These are phyloP conservation scores for Penicillium lagena DNA, from an alignment of 495 filamentous ascomycete species.

Conservation along the genomic window DNA sequence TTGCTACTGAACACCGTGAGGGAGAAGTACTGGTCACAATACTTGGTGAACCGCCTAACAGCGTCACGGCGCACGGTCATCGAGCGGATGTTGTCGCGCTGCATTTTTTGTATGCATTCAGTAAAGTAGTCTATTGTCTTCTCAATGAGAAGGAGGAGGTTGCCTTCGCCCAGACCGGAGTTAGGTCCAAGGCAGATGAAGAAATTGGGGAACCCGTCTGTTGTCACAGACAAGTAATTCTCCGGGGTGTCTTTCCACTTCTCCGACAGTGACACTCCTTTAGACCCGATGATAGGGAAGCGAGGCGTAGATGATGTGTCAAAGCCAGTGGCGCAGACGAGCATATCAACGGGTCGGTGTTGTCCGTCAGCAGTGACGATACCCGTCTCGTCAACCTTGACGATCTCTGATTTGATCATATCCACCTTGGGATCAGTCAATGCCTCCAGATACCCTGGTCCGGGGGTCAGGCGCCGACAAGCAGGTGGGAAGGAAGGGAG, in stretches of 20 bases:
- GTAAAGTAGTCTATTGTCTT: constrained; percentile 47
- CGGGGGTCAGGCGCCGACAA: constrained; percentile 46
- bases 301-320: constrained; percentile 42
- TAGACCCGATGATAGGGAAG: constrained; percentile 44
- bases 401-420: constrained; percentile 33
- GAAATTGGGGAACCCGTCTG: constrained; percentile 61
- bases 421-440: constrained; percentile 40
- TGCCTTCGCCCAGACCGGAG: constrained; percentile 40
- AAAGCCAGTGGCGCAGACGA: constrained; percentile 52
- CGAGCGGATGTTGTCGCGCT: constrained; percentile 41
- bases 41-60: constrained; percentile 35
- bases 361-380: constrained; percentile 43
- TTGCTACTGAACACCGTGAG: constrained; percentile 39
- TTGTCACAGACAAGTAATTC: constrained; percentile 53
- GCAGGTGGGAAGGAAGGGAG: constrained; percentile 39
- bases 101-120: constrained; percentile 41
- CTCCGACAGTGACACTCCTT: constrained; percentile 39
- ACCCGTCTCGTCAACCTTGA: constrained; percentile 37
- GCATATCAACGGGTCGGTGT: constrained; percentile 30
- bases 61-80: constrained; percentile 34
- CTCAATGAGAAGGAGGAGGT: constrained; percentile 39
- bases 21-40: constrained; percentile 42
- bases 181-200: constrained; percentile 49
- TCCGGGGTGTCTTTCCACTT: constrained; percentile 45
- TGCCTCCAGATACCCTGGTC: constrained; percentile 43